Conservation (phyloP, 2,329 filamentous ascomycete genomes). For the Fonsecaea multimorphosa region DNA sequence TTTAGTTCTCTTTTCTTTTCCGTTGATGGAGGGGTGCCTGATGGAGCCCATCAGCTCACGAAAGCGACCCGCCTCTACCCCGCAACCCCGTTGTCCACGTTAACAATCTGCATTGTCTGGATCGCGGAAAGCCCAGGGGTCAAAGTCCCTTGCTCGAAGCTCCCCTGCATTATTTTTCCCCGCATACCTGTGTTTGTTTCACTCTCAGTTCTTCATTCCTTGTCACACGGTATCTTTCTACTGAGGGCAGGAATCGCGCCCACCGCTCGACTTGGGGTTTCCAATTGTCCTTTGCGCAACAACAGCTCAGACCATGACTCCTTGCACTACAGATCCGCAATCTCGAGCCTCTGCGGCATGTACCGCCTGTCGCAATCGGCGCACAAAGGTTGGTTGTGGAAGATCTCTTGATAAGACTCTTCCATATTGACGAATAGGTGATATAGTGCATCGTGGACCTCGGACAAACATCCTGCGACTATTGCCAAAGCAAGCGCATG, state of each 20-base stretch:
- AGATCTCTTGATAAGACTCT: not conserved
- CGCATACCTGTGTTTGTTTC: no score
- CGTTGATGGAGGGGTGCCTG: not conserved
- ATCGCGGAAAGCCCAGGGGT: not conserved
- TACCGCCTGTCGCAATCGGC: conserved; percentile 3
- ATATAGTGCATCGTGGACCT: not conserved
- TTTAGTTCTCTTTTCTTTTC: not conserved
- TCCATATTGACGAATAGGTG: not conserved
- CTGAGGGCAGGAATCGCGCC: not conserved
- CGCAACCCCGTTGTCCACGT: not conserved
- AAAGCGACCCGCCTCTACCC: not conserved
- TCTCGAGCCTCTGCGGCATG: conserved; percentile 1
- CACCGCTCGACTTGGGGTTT: not conserved
- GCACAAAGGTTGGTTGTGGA: not conserved
- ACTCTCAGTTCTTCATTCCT: not conserved
- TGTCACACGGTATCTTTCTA: not conserved
- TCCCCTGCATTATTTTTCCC: not conserved
- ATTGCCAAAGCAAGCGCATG: conserved; percentile 1
- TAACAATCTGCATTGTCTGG: not conserved
- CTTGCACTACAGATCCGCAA: not conserved
- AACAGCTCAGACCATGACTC: not conserved
- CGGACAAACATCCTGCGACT: not conserved
- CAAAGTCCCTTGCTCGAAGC: not conserved
- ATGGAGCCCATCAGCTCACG: not conserved
- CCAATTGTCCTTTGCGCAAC: not conserved